phyloP scores from a whole-genome alignment of 352 stramenopile genomes.

The Phytopythium litorale region DNA sequence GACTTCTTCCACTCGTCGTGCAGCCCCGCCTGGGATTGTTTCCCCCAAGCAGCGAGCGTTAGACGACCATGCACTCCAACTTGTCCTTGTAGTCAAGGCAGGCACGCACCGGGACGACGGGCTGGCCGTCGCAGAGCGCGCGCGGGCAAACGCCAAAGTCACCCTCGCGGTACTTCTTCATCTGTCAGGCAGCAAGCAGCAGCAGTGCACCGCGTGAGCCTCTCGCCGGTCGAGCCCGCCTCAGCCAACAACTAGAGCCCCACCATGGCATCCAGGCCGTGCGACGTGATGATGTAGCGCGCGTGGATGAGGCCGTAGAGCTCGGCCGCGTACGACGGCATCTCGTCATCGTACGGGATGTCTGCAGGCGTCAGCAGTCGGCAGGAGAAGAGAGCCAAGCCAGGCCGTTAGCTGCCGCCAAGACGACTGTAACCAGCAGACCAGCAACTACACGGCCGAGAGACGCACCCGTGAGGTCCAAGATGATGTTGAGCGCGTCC shows the following conservation, averaged over 20 bases:
- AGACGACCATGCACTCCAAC: background rate
- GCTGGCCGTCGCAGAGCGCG: conserved; percentile 78
- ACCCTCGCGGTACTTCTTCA: conserved; percentile 88
- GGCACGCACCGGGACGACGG: conserved; percentile 66
- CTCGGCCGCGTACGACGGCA: conserved; percentile 83
- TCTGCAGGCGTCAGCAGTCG: conserved; percentile 27
- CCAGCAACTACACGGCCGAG: too few species aligned
- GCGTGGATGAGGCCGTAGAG: conserved; percentile 89
- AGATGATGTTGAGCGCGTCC: conserved; percentile 91
- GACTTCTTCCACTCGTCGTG: conserved; percentile 89
- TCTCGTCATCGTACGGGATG: conserved; percentile 87
- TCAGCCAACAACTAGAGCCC: background rate
- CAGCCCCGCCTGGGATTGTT: conserved; percentile 51
- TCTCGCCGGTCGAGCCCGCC: background rate
- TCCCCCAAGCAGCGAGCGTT: background rate
- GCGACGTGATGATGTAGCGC: conserved; percentile 88
- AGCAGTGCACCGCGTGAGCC: conserved; percentile 4
- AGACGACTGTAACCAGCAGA: background rate
- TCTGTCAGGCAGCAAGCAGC: conserved; percentile 19
- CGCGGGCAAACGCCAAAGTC: conserved; percentile 87
- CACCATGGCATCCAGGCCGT: conserved; percentile 88
- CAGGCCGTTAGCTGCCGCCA: too few species aligned
- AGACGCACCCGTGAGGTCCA: conserved; percentile 77
- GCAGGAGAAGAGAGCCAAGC: too few species aligned
- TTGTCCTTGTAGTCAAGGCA: background rate